phyloP scores from a whole-genome alignment of 2,329 filamentous ascomycete genomes.

The Cercospora sp. region DNA sequence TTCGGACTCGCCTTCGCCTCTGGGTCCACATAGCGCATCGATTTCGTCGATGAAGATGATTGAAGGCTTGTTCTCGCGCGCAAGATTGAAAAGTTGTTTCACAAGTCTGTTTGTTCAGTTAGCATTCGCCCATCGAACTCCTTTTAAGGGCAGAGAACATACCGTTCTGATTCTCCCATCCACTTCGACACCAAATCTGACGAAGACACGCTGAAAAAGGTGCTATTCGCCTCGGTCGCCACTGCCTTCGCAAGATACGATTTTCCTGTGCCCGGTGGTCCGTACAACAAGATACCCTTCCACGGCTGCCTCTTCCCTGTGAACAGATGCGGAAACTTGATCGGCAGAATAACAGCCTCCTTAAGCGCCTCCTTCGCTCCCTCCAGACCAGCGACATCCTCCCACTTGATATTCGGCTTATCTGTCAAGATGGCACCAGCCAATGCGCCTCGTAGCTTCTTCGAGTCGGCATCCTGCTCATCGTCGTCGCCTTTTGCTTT shows the following conservation, averaged over 20 bases:
- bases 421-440: conserved; percentile 91
- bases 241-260: conserved; percentile 97
- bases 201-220: conserved; percentile 97
- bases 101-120: conserved; percentile 65
- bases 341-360: conserved; percentile 94
- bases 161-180: conserved; percentile 99
- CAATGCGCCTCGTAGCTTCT: conserved; percentile 90
- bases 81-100: conserved; percentile 96
- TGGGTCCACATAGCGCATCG: conserved; percentile 90
- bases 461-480: conserved; percentile 76
- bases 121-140: neutral
- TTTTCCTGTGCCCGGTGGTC: conserved; percentile 95
- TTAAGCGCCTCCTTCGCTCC: conserved; percentile 94
- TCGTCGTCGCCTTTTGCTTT: conserved; percentile 66
- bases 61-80: conserved; percentile 93
- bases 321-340: conserved; percentile 97
- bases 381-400: conserved; percentile 94
- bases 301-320: conserved; percentile 94
- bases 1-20: conserved; percentile 94
- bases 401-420: conserved; percentile 95
- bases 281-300: conserved; percentile 96
- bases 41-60: conserved; percentile 99
- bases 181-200: conserved; percentile 97
- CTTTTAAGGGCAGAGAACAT: conserved; percentile 34
- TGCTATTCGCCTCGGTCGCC: conserved; percentile 96